Evolutionary conservation across 1,139 yeast species (phyloP).

Genomic region (Saccharomycopsis crataegensis): DNA sequence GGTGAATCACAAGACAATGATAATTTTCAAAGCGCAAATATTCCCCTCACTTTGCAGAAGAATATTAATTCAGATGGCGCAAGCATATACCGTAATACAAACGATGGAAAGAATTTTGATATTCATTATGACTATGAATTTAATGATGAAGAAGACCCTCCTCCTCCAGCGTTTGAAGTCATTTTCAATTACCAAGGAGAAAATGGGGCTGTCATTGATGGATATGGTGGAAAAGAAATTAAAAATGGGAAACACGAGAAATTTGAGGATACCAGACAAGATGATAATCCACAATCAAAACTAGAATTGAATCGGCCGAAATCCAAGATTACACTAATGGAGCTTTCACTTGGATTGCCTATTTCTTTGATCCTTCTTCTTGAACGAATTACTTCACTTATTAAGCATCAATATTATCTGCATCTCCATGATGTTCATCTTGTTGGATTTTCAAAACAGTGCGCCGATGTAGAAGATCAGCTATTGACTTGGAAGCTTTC

Average conservation of each 20-base stretch:
- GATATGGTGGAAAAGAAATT: neutral
- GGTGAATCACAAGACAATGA: no score
- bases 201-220: neutral
- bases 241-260: neutral
- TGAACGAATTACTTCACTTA: conserved; percentile 3
- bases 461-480: conserved; percentile 30
- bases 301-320: neutral
- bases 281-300: no score
- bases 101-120: neutral
- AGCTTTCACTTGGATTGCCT: conserved; percentile 13
- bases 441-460: conserved; percentile 2
- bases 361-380: conserved; percentile 11
- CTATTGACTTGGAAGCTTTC: conserved; percentile 45
- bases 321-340: neutral
- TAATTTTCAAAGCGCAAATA: neutral
- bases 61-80: conserved; percentile 2
- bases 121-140: conserved; percentile 13
- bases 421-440: neutral
- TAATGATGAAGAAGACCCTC: conserved; percentile 16
- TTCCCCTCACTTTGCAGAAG: conserved; percentile 6
- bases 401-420: conserved; percentile 7
- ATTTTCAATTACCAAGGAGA: conserved; percentile 5
- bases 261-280: neutral
- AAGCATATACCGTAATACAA: neutral
- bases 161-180: conserved; percentile 15